phyloP scores from a whole-genome alignment of 2,329 filamentous ascomycete genomes.

The Celoporthe dispersa region DNA sequence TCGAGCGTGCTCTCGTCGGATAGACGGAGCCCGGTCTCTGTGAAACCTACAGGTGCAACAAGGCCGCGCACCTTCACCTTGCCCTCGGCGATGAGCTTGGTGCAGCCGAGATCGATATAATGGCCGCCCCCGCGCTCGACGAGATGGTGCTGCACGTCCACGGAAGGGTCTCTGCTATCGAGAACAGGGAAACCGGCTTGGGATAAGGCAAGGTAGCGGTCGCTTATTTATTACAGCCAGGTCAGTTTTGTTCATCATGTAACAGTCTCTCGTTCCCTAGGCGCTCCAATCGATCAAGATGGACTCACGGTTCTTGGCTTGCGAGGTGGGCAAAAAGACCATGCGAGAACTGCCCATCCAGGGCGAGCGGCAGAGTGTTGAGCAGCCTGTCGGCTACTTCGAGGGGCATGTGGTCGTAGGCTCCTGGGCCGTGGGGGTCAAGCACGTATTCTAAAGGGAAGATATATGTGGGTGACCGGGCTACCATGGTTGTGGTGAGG shows the following conservation, averaged over 20 bases:
- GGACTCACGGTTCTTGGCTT: slow-evolving; percentile 35
- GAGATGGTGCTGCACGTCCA: slow-evolving; percentile 37
- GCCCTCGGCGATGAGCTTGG: slow-evolving; percentile 39
- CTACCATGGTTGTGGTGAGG: slow-evolving; percentile 41
- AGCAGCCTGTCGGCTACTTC: slow-evolving; percentile 34
- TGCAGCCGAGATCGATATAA: slow-evolving; percentile 44
- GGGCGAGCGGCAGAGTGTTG: slow-evolving; percentile 32
- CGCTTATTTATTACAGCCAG: not conserved
- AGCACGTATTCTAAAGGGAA: slow-evolving; percentile 38
- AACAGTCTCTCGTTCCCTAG: too few species aligned
- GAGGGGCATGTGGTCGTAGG: slow-evolving; percentile 36
- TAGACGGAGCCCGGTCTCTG: slow-evolving; percentile 38
- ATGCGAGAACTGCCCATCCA: slow-evolving; percentile 33
- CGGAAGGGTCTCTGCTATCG: slow-evolving; percentile 37
- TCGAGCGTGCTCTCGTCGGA: slow-evolving; percentile 41
- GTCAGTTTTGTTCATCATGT: not conserved
- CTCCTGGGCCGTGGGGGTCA: slow-evolving; percentile 35
- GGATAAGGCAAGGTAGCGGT: not conserved
- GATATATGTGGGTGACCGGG: slow-evolving; percentile 42
- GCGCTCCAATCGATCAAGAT: too few species aligned
- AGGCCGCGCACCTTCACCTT: slow-evolving; percentile 38
- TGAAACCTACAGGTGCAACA: slow-evolving; percentile 40
- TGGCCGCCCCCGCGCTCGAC: slow-evolving; percentile 45
- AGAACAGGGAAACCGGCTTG: slow-evolving; percentile 32
- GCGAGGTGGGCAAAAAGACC: slow-evolving; percentile 35